Evolutionary conservation across 2,329 filamentous ascomycete genomes (phyloP), one percentile per base, ranked within the genome.

Genomic region (Cryphonectria japonica): DNA sequence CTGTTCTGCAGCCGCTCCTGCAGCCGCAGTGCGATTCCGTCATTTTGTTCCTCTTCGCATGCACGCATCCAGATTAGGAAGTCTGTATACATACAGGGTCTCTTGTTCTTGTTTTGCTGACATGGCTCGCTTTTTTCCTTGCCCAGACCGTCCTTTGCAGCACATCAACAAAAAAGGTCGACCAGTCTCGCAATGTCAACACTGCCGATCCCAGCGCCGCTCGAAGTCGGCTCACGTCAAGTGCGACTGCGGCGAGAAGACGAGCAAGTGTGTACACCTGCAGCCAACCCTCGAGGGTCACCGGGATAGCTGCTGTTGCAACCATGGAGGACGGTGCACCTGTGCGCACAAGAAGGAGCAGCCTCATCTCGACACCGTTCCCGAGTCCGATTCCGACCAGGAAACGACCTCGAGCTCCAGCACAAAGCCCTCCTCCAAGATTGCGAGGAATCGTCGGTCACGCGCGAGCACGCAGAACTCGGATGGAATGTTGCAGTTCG

Each of bases 81-180:
- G 29, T 34, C 16, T 65, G 22, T 19, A 43, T 6, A 65, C 60
- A 26, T n/a, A 16, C 34, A 41, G 6, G 34, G 34, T 50, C 19
- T 50, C 19, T 19, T 19, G 6, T 7, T 22, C 16, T 50, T 50
- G n/a, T n/a, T 11, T 52, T 43, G 57, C 70, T 71, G 66, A 71
- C 70, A 66, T 43, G 34, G 1, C 54, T 43, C 2, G n/a, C 11
- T 67, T 72, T 68, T 43, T 29, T 22, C 50, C 19, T 5, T 22
- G 66, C 71, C 71, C 77, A 97, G 96, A 98, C 82, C 93, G 95
- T 76, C 93, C 93, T 75, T 88, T 98, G 75, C 92, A 93, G 79
- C 94, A 97, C 81, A 97, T 98, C 85, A 97, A 97, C 83, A 97
- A 97, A 82, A 98, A 98, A 86, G 95, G 95, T 79, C 93, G 95